Base-by-base conservation (phyloP, 768 basidiomycete genomes). In the Leccinellum albellum region DNA sequence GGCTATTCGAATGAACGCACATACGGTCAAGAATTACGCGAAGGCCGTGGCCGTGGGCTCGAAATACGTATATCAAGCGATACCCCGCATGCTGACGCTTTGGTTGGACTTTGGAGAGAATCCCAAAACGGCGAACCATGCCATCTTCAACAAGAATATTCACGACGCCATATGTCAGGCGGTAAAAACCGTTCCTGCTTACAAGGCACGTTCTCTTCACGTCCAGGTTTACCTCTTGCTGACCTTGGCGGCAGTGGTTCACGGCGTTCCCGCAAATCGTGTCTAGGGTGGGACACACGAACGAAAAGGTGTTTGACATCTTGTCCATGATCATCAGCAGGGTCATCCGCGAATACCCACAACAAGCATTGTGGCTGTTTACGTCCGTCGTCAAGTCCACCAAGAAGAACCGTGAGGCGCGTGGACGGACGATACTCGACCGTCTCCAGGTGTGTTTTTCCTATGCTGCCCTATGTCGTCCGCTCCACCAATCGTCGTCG, bases 201-300 rank as follows among this genome's bases (percentile, higher is more conserved):
- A 91, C 74, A 95, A 95, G 77, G 95, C 85, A 53, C 57, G 75
- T 55, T 15, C 7, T 33, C 15, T n/a, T 47, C 48, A 40, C 33
- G 46, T 6, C 8, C 15, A 9, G 29, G 29, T 37, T 31, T 12
- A 31, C 45, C 26, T 45, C 62, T 40, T 44, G 54, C 45, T 59
- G 45, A 68, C 44, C 5, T 59, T 51, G 4, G 23, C 47, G 51
- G 15, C 48, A 98, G 94, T 98, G 96, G 94, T 89, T 86, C 63
- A 94, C 90, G 0, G 95, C 94, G 1, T 95, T 98, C 61, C 94
- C 95, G 3, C 97, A 98, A 77, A 91, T 98, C 52, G 93, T 95
- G 14, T 98, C 96, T 14, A 85, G 97, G 8, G 87, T 99, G 31
- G 89, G 88, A 13, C 91, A 97, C 61, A 73, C 70, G 4, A 87